These are phyloP conservation scores for Vanderwaltozyma verrucispora DNA, from an alignment of 805 yeast species.

Conservation along the genomic window DNA sequence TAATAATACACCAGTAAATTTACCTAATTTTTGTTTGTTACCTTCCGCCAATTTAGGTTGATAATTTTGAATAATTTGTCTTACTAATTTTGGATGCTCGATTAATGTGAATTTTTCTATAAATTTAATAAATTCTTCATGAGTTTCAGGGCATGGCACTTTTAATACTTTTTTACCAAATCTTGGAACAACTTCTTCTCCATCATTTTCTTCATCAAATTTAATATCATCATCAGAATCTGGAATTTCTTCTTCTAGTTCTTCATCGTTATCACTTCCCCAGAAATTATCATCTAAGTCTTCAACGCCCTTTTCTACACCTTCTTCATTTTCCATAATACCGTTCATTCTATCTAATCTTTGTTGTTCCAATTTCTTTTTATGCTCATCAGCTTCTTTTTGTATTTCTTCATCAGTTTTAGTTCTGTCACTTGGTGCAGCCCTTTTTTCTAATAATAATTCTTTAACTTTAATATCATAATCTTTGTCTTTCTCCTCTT, in stretches of 20 bases:
- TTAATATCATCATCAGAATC: slow-evolving; percentile 34
- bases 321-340: slow-evolving; percentile 35
- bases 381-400: slow-evolving; percentile 49
- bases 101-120: slow-evolving; percentile 29
- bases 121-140: slow-evolving; percentile 32
- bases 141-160: slow-evolving; percentile 38
- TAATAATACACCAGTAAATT: slow-evolving; percentile 51
- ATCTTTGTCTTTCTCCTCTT: slow-evolving; percentile 32
- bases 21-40: slow-evolving; percentile 62
- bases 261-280: slow-evolving; percentile 43
- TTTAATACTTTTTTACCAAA: background rate
- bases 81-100: slow-evolving; percentile 40
- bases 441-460: slow-evolving; percentile 58
- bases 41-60: slow-evolving; percentile 77
- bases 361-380: slow-evolving; percentile 54
- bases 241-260: slow-evolving; percentile 25
- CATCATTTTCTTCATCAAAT: slow-evolving; percentile 24
- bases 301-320: slow-evolving; percentile 47
- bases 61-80: slow-evolving; percentile 45
- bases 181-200: background rate
- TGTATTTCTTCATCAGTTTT: slow-evolving; percentile 64
- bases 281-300: slow-evolving; percentile 64
- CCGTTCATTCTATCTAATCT: slow-evolving; percentile 71
- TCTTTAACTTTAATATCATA: slow-evolving; percentile 62
- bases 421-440: slow-evolving; percentile 74